Evolutionary conservation across 768 basidiomycete genomes (phyloP).

Genomic region (Hypholoma sublateritium): DNA sequence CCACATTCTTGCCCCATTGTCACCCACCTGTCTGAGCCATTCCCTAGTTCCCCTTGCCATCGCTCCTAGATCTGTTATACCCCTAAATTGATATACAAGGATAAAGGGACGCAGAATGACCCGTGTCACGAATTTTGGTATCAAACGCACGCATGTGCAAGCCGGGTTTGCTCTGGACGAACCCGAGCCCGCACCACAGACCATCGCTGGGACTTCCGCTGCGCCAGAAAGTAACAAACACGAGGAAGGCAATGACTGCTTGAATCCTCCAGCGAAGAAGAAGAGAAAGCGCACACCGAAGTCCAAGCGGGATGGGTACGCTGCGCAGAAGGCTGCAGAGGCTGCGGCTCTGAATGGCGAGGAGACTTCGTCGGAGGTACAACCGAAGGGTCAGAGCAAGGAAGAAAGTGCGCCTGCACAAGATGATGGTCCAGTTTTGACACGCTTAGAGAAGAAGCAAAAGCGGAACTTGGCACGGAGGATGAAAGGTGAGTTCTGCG

Average conservation of each 20-base stretch:
- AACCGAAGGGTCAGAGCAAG: not conserved
- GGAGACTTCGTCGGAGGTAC: conserved; percentile 6
- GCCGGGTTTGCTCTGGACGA: conserved; percentile 4
- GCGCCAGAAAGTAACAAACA: not conserved
- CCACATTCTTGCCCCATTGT: too few relatives aligned
- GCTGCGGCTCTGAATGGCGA: conserved; percentile 19
- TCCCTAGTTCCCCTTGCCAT: not conserved
- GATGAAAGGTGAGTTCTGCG: conserved; percentile 21
- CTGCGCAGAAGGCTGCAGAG: conserved; percentile 25
- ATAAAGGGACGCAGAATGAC: not conserved
- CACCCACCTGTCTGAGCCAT: too few relatives aligned
- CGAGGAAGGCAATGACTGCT: not conserved
- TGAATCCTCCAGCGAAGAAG: conserved; percentile 44
- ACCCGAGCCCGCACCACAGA: not conserved
- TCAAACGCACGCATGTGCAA: conserved; percentile 4
- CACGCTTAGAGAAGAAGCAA: conserved; percentile 26
- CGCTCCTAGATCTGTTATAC: not conserved
- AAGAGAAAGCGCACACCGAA: conserved; percentile 58
- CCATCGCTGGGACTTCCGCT: not conserved
- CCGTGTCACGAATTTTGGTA: conserved; percentile 3
- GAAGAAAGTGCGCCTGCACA: conserved; percentile 16
- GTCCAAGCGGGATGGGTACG: conserved; percentile 40
- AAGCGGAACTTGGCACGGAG: conserved; percentile 28
- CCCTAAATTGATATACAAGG: not conserved
- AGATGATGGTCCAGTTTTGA: conserved; percentile 12